Percentiles rank a stretch among this genome's conserved stretches.
Evolutionary conservation across 169 alveolate species (phyloP).

Genomic region (Cyclospora cayetanensis): DNA sequence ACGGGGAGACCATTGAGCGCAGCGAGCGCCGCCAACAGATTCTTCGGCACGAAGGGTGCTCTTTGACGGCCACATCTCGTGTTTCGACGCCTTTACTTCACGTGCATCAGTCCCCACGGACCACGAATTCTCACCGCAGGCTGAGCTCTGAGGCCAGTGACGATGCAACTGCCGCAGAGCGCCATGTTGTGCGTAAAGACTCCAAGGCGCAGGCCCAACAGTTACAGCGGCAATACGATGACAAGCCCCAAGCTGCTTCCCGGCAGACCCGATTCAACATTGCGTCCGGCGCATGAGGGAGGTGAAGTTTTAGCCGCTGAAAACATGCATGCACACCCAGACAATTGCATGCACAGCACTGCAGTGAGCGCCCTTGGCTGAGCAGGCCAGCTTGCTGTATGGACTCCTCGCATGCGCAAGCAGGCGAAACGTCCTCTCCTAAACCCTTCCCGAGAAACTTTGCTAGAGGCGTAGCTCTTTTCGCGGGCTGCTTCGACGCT

Average conservation of each 20-base stretch:
- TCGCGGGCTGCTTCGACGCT: background rate
- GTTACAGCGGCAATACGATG: constrained; percentile 1
- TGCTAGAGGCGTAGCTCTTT: constrained; percentile 7
- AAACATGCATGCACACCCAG: background rate
- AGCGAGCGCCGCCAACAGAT: constrained; percentile 58
- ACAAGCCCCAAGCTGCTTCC: constrained; percentile 47
- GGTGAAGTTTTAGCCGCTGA: no score
- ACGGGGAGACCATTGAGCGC: constrained; percentile 62
- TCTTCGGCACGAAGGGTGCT: constrained; percentile 42
- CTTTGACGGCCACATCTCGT: background rate
- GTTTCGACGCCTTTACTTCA: constrained; percentile 12
- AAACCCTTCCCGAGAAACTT: no score
- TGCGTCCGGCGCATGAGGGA: background rate
- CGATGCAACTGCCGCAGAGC: constrained; percentile 46
- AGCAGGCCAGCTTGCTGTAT: no score
- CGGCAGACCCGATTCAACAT: constrained; percentile 58
- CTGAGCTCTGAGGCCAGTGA: constrained; percentile 64
- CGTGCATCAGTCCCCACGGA: background rate
- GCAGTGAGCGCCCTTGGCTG: background rate
- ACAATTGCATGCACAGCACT: background rate
- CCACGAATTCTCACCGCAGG: constrained; percentile 41
- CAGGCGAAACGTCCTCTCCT: no score
- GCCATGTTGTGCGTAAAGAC: background rate
- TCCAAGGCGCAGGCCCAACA: background rate
- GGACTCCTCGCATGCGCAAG: no score